Base-by-base conservation (phyloP, 106 monocot genomes). In the Chionographis japonica region DNA sequence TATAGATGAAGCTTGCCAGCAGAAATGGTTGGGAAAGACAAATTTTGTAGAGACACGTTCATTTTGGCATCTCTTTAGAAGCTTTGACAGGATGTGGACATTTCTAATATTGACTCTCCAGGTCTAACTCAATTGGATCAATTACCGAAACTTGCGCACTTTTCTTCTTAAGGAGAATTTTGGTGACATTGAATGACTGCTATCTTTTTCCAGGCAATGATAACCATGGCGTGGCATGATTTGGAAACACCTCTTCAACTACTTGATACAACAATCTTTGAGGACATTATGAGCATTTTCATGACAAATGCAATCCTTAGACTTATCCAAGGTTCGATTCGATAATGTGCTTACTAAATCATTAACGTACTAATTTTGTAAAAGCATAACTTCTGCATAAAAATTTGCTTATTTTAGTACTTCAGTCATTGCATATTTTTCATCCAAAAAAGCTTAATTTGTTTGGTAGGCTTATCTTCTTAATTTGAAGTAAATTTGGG, bases 61-160 rank as follows among this genome's bases (percentile, higher is more conserved):
- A 62, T 86, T 90, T 71, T 82, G 82, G 89, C 83, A 85, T 57
- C 65, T 90, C 9, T 90, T 90, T 62, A 90, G 89, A 78, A 90
- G 89, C 75, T 90, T 90, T 79, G 73, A 79, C 68, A 69, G 83
- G 68, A 83, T 90, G 83, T 90, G 90, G 90, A 86, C 80, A 66
- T 83, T 90, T 70, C 71, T 80, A 65, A 52, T 86, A 50, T 68
- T 90, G 57, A 77, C 83, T 39, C 72, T 90, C 27, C 90, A 90
- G 90, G 90, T 90, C 69, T 52, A 40, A 15, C 13, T 40, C 40
- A 56, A 40, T 7, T 62, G 40, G 4, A 41, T 41, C 3, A 35
- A 40, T 35, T 8, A 20, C 3, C 36, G 9, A 9, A 59, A 59
- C 18, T 46, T 46, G 9, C 2, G 46, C 9, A 6, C 46, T 46